Evolutionary conservation across 768 basidiomycete species (phyloP), one percentile per base, ranked within the genome.

Genomic region (Gloeostereum incarnatum): DNA sequence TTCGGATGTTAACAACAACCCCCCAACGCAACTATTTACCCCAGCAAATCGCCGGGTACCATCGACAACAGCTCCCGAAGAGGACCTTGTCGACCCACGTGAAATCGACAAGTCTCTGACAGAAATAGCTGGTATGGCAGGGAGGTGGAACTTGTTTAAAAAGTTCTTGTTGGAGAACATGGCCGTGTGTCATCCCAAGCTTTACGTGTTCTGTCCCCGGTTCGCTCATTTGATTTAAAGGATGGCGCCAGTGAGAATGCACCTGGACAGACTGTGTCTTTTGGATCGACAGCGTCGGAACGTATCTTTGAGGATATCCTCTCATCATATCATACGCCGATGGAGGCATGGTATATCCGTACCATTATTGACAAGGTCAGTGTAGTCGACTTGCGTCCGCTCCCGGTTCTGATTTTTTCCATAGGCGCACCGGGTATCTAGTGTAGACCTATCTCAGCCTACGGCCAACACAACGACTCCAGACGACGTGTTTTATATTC

Each of bases 401-500:
- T 45, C 29, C 41, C 34, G 14, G 31, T 16, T n/a, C 36, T 41
- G 31, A 26, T 30, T 19, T 37, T 36, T 11, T 21, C 23, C 34
- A 8, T 47, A 97, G 92, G 94, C 94, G 1, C 91, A 94, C 51
- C 78, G 81, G 18, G 66, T 96, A 30, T 88, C 94, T 18, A 76
- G 66, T 10, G 68, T 76, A 2, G 91, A 97, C 51, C 53, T 69
- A 5, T 69, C 79, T 2, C 72, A 81, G 40, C 61, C 49, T 27
- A 88, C 73, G 36, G 63, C 71, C 8, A 74, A 68, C 1, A 86
- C 83, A 0, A 90, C 87, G 0, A 78, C 77, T 0, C 88, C 89
- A 0, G 96, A 99, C 56, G 96, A 98, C 48, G 85, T 83, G 2
- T 99, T 98, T 62, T 99, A 96, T 60, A 82, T 99, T 41, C 66